Percentiles rank a stretch among this genome's conserved stretches.
Evolutionary conservation across 2,329 filamentous ascomycete genomes (phyloP).

Genomic region (Xylariaceae sp.): DNA sequence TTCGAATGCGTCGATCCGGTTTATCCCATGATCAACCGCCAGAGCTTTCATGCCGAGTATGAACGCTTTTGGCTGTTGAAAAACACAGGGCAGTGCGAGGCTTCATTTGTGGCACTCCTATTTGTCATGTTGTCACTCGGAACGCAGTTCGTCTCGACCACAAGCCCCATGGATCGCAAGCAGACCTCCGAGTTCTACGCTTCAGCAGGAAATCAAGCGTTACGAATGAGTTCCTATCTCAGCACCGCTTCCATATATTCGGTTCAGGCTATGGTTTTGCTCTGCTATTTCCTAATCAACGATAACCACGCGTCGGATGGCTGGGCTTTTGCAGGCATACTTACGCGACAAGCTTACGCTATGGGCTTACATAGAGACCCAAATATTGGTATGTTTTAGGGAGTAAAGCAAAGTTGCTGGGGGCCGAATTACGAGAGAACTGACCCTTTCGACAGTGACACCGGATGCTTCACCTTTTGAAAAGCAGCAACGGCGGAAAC

Average conservation of each 20-base stretch:
- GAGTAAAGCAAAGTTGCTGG: not conserved
- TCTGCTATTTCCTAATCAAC: slow-evolving; percentile 79
- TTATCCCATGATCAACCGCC: slow-evolving; percentile 73
- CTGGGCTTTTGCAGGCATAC: slow-evolving; percentile 74
- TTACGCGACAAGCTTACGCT: slow-evolving; percentile 73
- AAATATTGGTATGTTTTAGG: slow-evolving; percentile 52
- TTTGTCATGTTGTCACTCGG: slow-evolving; percentile 74
- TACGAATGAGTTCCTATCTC: slow-evolving; percentile 70
- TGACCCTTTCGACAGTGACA: slow-evolving; percentile 40
- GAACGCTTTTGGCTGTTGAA: slow-evolving; percentile 68
- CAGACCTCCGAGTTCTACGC: slow-evolving; percentile 78
- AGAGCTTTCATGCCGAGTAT: slow-evolving; percentile 72
- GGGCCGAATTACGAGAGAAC: not conserved
- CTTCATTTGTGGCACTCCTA: slow-evolving; percentile 64
- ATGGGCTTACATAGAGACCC: slow-evolving; percentile 78
- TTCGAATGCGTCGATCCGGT: slow-evolving; percentile 72
- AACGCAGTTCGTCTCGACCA: slow-evolving; percentile 66
- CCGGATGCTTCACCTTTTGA: slow-evolving; percentile 64
- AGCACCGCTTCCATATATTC: slow-evolving; percentile 68
- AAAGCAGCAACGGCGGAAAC: slow-evolving; percentile 71
- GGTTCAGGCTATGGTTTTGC: slow-evolving; percentile 76
- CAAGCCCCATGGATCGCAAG: slow-evolving; percentile 56
- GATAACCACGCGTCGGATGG: slow-evolving; percentile 80
- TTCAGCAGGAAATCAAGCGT: slow-evolving; percentile 71
- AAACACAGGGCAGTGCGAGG: slow-evolving; percentile 57